Percentiles rank a stretch among this genome's conserved stretches.
These are phyloP conservation scores for Fusarium hostae DNA, from an alignment of 2,329 filamentous ascomycete genomes.

Conservation along the genomic window DNA sequence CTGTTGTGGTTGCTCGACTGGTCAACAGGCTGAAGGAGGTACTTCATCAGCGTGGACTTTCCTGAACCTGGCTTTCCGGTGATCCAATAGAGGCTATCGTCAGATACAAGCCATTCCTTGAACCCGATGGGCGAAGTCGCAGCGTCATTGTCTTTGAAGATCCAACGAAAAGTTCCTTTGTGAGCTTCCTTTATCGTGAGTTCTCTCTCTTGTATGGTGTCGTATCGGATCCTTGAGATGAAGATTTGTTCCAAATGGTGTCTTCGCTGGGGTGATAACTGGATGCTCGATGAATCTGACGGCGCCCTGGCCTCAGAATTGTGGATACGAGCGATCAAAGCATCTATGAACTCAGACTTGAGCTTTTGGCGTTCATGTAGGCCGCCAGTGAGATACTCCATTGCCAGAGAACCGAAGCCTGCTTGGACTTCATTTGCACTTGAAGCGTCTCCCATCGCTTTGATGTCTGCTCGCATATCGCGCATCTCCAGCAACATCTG, in stretches of 20 bases:
- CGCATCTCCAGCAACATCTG: neutral
- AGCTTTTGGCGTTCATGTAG: neutral
- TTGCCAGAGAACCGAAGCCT: neutral
- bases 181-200: constrained; percentile 14
- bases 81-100: constrained; percentile 16
- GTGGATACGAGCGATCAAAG: neutral
- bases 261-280: neutral
- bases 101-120: constrained; percentile 9
- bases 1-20: neutral
- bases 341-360: neutral
- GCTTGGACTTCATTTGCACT: neutral
- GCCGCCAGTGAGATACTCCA: neutral
- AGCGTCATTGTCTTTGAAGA: neutral
- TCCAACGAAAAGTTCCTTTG: constrained; percentile 16
- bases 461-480: neutral
- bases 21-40: neutral
- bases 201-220: constrained; percentile 20
- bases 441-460: neutral
- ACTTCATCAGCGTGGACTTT: constrained; percentile 14
- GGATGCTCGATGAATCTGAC: neutral
- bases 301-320: neutral
- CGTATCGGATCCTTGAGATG: constrained; percentile 7
- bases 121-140: neutral
- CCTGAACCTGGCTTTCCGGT: constrained; percentile 22
- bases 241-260: neutral